Evolutionary conservation across 148 eudicot species (phyloP).

Genomic region (Chenopodium suecicum): DNA sequence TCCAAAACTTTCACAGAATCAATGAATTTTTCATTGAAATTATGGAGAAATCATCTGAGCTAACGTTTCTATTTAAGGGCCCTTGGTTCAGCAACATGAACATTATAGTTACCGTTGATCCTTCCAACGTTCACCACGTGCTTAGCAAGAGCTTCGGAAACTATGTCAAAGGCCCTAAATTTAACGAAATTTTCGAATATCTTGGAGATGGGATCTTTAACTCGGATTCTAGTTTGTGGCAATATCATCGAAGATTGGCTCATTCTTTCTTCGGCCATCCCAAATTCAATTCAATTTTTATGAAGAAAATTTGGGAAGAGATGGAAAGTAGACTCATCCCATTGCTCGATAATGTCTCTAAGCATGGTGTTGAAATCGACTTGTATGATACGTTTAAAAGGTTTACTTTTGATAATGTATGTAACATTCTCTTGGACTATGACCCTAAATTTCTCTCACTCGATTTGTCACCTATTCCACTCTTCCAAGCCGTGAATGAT

Average conservation of each 20-base stretch:
- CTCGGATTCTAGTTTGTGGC: conserved; percentile 38
- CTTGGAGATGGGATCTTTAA: conserved; percentile 60
- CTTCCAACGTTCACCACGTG: conserved; percentile 43
- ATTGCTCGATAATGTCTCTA: conserved; percentile 30
- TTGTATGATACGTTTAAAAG: conserved; percentile 52
- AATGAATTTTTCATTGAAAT: conserved; percentile 23
- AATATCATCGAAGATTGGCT: conserved; percentile 28
- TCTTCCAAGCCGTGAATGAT: conserved; percentile 38
- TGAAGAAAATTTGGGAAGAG: conserved; percentile 21
- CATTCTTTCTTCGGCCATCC: conserved; percentile 25
- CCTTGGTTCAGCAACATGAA: conserved; percentile 53
- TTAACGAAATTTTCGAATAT: conserved; percentile 42
- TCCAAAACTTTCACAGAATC: conserved; percentile 23
- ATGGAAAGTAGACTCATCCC: conserved; percentile 34
- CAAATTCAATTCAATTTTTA: conserved; percentile 29
- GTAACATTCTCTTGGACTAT: conserved; percentile 36
- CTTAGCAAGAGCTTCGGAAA: conserved; percentile 46
- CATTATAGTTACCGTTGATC: conserved; percentile 39
- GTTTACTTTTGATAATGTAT: conserved; percentile 39
- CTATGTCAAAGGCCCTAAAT: conserved; percentile 46
- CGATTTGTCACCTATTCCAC: conserved; percentile 27
- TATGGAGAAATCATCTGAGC: background rate
- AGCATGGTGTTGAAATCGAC: conserved; percentile 36
- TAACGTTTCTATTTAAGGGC: conserved; percentile 41
- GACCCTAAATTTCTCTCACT: conserved; percentile 41